phyloP scores from a whole-genome alignment of 176 grass and related monocot species.

The Rhynchospora tenuis region DNA sequence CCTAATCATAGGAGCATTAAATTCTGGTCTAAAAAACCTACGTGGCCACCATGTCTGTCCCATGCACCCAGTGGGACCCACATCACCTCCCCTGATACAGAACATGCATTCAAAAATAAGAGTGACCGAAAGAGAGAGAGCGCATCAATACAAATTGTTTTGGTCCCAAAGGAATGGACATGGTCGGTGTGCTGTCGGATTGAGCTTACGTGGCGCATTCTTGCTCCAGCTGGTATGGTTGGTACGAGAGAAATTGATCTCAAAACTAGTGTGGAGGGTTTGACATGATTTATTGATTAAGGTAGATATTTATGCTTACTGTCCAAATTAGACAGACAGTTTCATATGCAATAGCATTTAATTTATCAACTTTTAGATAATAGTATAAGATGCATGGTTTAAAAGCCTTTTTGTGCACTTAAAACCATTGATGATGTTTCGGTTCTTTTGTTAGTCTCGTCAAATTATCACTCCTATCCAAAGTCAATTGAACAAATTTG shows the following conservation, averaged over 20 bases:
- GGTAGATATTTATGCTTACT: not conserved
- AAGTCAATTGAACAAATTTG: not conserved
- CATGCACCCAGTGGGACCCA: not conserved
- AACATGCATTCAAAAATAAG: not conserved
- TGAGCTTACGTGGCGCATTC: not conserved
- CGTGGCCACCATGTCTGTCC: constrained; percentile 1
- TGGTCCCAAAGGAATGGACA: constrained; percentile 6
- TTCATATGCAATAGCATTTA: not conserved
- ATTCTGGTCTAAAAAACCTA: not conserved
- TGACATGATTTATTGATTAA: constrained; percentile 10
- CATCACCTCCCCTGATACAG: constrained; percentile 19
- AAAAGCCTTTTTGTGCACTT: not conserved
- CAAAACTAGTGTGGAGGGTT: not conserved
- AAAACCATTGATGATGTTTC: not conserved
- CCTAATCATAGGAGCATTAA: constrained; percentile 3
- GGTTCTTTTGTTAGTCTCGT: not conserved
- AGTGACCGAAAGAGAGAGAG: not conserved
- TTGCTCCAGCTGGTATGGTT: constrained; percentile 9
- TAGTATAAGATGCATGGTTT: not conserved
- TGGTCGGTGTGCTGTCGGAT: constrained; percentile 16
- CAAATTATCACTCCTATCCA: not conserved
- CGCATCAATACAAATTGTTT: not conserved
- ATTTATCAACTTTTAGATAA: not conserved
- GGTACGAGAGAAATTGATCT: not conserved
- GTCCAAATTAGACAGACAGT: not conserved